Conservation (phyloP, 2,329 filamentous ascomycete genomes). For the Pyricularia pennisetigena region DNA sequence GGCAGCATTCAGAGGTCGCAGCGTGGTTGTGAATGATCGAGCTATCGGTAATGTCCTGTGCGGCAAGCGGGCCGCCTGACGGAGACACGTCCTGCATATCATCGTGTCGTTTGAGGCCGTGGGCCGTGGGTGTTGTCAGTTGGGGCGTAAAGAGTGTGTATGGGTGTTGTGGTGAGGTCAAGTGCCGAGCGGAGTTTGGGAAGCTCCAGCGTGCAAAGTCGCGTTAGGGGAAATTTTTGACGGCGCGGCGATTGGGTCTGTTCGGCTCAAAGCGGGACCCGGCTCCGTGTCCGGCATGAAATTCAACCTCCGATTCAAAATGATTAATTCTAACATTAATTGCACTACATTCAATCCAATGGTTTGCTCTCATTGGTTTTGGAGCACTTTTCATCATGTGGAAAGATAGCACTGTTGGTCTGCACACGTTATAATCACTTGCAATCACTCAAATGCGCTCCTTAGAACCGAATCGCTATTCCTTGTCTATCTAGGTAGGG, state of each 20-base stretch:
- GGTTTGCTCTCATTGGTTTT: too few species aligned
- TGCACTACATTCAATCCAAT: neutral
- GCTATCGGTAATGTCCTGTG: slow-evolving; percentile 14
- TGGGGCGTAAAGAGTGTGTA: neutral
- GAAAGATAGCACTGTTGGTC: neutral
- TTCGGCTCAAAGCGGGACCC: neutral
- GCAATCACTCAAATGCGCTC: neutral
- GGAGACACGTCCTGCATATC: slow-evolving; percentile 40
- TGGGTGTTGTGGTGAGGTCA: slow-evolving; percentile 3
- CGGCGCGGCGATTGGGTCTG: neutral
- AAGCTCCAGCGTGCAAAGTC: neutral
- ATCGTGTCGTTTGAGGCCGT: slow-evolving; percentile 18
- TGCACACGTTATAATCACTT: neutral
- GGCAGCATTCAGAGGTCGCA: slow-evolving; percentile 21
- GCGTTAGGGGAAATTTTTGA: slow-evolving; percentile 4
- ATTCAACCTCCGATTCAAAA: neutral
- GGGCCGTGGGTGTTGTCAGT: slow-evolving; percentile 13
- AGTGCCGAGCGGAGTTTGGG: slow-evolving; percentile 2
- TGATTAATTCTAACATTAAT: neutral
- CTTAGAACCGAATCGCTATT: neutral
- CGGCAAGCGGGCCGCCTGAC: slow-evolving; percentile 27
- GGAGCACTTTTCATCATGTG: neutral
- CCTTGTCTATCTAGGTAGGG: neutral
- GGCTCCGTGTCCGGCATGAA: neutral
- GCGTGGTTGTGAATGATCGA: slow-evolving; percentile 30